Percentiles rank a stretch among this genome's conserved stretches.
Evolutionary conservation across 108 stramenopile species (phyloP).

Genomic region (Pseudonitzschia multistriata): DNA sequence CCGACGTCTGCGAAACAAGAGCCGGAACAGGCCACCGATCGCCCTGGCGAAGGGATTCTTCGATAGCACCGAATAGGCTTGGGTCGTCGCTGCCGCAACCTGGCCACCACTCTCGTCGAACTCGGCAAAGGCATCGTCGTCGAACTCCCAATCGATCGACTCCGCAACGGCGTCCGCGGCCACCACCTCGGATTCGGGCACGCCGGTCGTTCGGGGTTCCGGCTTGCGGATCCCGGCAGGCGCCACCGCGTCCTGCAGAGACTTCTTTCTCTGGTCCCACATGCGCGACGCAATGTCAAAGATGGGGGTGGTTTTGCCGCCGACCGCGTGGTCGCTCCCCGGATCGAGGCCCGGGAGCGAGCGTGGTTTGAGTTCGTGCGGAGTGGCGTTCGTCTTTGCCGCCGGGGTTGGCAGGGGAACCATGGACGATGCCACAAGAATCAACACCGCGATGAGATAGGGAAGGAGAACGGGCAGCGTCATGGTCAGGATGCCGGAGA

Average conservation of each 20-base stretch:
- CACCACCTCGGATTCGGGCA: too few species aligned
- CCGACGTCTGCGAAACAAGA: not conserved
- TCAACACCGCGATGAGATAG: constrained; percentile 7
- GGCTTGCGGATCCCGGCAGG: too few species aligned
- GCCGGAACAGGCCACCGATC: not conserved
- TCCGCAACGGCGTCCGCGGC: not conserved
- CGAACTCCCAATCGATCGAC: not conserved
- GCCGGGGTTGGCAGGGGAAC: not conserved
- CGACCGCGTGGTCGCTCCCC: not conserved
- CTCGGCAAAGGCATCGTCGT: not conserved
- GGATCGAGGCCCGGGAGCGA: not conserved
- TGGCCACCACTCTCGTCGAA: not conserved
- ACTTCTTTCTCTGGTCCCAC: not conserved
- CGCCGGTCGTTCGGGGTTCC: too few species aligned
- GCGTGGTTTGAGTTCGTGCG: too few species aligned
- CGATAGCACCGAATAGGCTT: not conserved
- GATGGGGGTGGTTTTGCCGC: too few species aligned
- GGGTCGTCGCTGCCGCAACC: too few species aligned
- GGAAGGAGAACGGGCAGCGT: constrained; percentile 12
- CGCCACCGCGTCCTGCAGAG: too few species aligned
- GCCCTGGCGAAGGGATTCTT: not conserved
- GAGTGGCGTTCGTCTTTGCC: not conserved
- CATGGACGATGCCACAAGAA: constrained; percentile 11
- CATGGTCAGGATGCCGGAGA: constrained; percentile 1
- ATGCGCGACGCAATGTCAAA: not conserved